Base-by-base conservation (phyloP, 179 eudicot genomes). In the Beta macrorhiza region DNA sequence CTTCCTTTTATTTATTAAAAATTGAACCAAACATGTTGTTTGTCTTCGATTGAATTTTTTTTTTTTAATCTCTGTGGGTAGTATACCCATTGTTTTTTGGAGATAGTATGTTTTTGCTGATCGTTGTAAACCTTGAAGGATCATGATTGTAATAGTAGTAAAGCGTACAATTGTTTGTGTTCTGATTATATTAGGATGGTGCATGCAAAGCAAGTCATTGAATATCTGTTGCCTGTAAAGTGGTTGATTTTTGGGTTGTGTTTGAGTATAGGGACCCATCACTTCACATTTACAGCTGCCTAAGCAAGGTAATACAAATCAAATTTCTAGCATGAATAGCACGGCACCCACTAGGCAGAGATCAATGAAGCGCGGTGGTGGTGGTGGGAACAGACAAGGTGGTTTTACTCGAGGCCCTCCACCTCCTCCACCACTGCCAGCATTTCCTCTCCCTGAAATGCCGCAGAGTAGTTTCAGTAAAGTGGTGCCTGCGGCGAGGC, bases 291-390 rank as follows among this genome's bases (percentile, higher is more conserved):
- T 62, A 59, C 76, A 59, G 0, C 71, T 47, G 7, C 71, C 63
- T 71, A 77, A 49, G n/a, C 80, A 69, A 68, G 84, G 62, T 29
- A 68, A 58, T 44, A 44, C 55, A 25, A 49, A 58, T 25, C 84
- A 69, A 11, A 70, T 70, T 70, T 76, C 84, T 55, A 70, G 76
- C 44, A 22, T 57, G 42, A 61, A 71, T 69, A 49, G 20, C 37
- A 32, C 72, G 0, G 77, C 63, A 56, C 79, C 80, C 0, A 59
- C 51, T 19, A 72, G 77, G 62, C 76, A 76, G 42, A 58, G 72
- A 62, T 71, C 69, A 10, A 69, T 82, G 59, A 82, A 61, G 42
- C 84, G 80, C 47, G 80, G 80, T 81, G 68, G 81, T 79, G 79
- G 83, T 32, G 80, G 74, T 44, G 83, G 79, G 62, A 83, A 58